Conservation (phyloP, 2,329 filamentous ascomycete genomes). For the Graphium sp. region DNA sequence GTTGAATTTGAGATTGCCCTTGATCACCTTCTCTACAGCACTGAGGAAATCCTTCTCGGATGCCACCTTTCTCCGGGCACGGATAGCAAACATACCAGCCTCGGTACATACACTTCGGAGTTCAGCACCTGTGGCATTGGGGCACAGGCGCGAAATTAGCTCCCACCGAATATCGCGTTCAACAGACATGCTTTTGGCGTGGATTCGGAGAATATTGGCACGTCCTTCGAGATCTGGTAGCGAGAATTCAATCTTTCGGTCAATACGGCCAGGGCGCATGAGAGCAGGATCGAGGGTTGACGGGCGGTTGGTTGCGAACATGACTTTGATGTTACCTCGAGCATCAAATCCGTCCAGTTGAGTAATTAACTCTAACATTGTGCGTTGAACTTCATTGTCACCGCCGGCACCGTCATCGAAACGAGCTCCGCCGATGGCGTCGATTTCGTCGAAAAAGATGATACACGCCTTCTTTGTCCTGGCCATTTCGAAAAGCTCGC, state of each 20-base stretch:
- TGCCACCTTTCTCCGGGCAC: slow-evolving; percentile 87
- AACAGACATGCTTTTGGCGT: slow-evolving; percentile 99
- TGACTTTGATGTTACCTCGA: slow-evolving; percentile 96
- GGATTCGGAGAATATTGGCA: slow-evolving; percentile 93
- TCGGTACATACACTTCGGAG: slow-evolving; percentile 93
- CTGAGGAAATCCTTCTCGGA: slow-evolving; percentile 98
- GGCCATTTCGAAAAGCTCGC: slow-evolving; percentile 98
- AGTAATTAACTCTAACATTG: slow-evolving; percentile 95
- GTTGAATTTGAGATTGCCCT: slow-evolving; percentile 99
- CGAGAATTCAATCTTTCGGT: slow-evolving; percentile 97
- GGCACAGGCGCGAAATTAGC: slow-evolving; percentile 89
- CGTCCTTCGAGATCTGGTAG: slow-evolving; percentile 92
- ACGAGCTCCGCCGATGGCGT: slow-evolving; percentile 86
- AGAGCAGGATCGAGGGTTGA: slow-evolving; percentile 92
- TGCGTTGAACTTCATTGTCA: slow-evolving; percentile 94
- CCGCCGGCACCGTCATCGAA: slow-evolving; percentile 94
- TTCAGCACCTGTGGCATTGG: slow-evolving; percentile 93
- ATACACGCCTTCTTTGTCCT: slow-evolving; percentile 99
- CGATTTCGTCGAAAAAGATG: slow-evolving; percentile 92
- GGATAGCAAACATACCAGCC: slow-evolving; percentile 96
- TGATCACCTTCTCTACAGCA: slow-evolving; percentile 98
- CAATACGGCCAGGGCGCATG: slow-evolving; percentile 93
- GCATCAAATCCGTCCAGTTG: slow-evolving; percentile 94
- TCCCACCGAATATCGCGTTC: slow-evolving; percentile 99
- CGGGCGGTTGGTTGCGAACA: slow-evolving; percentile 96